Evolutionary conservation across 768 basidiomycete species (phyloP), one percentile per base, ranked within the genome.

Genomic region (Tricholoma sp.): DNA sequence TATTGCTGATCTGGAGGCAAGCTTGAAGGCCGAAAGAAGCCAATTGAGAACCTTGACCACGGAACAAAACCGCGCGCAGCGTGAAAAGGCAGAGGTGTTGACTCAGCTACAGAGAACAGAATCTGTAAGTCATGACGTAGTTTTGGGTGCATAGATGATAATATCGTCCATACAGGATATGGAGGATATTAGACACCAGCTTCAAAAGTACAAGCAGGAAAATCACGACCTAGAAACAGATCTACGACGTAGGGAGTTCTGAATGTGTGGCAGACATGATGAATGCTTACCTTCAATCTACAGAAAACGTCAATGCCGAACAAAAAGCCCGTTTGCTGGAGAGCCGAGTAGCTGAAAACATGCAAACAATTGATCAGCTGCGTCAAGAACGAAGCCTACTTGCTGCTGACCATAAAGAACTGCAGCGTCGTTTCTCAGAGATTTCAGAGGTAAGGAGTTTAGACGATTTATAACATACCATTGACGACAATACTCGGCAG

Each of bases 351-450:
- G 70, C 78, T 10, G 86, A 89, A 68, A 94, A 91, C 56, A 70
- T 76, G 0, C 80, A 83, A 57, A 80, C 82, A 2, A 88, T 93
- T 49, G 83, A 90, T 28, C 82, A 87, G 31, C 74, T 94, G 32
- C 82, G 92, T 18, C 81, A 87, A 58, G 92, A 94, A 64, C 86
- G 90, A 3, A 79, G 86, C 29, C 66, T 86, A 49, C 80, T 94
- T 24, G 78, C 77, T 8, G 69, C 73, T 13, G 89, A 93, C 61
- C 83, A 92, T 64, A 88, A 88, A 66, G 77, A 81, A 47, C 77
- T 94, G 31, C 89, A 93, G 65, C 78, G 77, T 18, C 82, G 80
- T 17, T 86, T 85, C 61, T 69, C 81, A 3, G 82, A 89, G 44
- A 76, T 81, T 8, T 80, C 86, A 6, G 85, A 91, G 75, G 91